phyloP scores from a whole-genome alignment of 2,329 filamentous ascomycete genomes.

The Mycosphaerella sp. region DNA sequence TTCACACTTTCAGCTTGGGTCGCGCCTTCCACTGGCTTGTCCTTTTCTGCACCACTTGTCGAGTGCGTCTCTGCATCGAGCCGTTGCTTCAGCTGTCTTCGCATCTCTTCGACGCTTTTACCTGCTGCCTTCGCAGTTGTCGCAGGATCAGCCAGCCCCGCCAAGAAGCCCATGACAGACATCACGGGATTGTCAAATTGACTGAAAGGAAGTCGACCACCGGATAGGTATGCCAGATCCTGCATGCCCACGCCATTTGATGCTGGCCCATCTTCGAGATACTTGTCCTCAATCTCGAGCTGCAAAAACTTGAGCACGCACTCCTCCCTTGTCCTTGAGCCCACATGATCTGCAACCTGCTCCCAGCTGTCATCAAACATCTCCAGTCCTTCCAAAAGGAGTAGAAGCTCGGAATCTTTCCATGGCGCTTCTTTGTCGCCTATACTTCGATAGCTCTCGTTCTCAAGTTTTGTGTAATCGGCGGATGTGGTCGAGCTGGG shows the following conservation, averaged over 20 bases:
- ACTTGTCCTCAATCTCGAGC: slow-evolving; percentile 95
- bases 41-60: slow-evolving; percentile 41
- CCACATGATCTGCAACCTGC: slow-evolving; percentile 84
- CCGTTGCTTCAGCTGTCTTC: slow-evolving; percentile 68
- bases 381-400: slow-evolving; percentile 84
- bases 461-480: slow-evolving; percentile 85
- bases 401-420: slow-evolving; percentile 83
- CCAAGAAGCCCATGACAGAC: slow-evolving; percentile 91
- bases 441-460: slow-evolving; percentile 71
- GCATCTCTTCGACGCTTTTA: slow-evolving; percentile 80
- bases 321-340: slow-evolving; percentile 85
- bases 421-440: slow-evolving; percentile 80
- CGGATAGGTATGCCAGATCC: slow-evolving; percentile 57
- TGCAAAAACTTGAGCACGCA: slow-evolving; percentile 96
- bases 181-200: slow-evolving; percentile 94
- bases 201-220: slow-evolving; percentile 79
- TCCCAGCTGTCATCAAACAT: slow-evolving; percentile 95
- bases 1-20: slow-evolving; percentile 33
- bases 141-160: slow-evolving; percentile 80
- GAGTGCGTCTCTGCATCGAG: slow-evolving; percentile 54
- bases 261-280: slow-evolving; percentile 58
- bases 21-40: slow-evolving; percentile 48
- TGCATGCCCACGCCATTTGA: slow-evolving; percentile 45
- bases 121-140: slow-evolving; percentile 87
- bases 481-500: slow-evolving; percentile 69